These are phyloP conservation scores for Pythium phragmitis DNA, from an alignment of 352 stramenopile genomes.

Conservation along the genomic window DNA sequence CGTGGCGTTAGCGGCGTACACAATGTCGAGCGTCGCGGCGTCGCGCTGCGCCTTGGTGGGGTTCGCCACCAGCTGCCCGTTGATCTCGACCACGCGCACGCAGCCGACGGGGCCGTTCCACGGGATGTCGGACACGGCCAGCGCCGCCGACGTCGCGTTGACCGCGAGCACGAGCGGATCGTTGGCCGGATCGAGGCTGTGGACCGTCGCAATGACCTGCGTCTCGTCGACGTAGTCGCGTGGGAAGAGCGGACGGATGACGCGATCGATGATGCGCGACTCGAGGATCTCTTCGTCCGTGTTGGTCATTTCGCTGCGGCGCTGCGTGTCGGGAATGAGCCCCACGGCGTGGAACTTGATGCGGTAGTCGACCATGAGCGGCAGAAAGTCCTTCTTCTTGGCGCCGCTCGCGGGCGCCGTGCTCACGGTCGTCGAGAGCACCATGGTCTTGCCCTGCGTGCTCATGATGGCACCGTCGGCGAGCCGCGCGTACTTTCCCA, in stretches of 20 bases:
- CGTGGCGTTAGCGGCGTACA: constrained; percentile 80
- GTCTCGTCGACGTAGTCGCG: constrained; percentile 95
- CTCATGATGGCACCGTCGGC: constrained; percentile 86
- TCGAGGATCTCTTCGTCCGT: constrained; percentile 96
- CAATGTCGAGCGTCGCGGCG: constrained; percentile 70
- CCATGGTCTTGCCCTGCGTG: constrained; percentile 78
- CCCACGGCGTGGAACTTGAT: constrained; percentile 87
- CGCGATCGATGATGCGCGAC: constrained; percentile 95
- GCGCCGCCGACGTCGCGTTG: constrained; percentile 85
- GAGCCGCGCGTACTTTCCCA: constrained; percentile 81
- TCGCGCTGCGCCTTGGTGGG: constrained; percentile 74
- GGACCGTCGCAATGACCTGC: constrained; percentile 91
- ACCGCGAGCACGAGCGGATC: constrained; percentile 88
- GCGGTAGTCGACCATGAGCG: constrained; percentile 94
- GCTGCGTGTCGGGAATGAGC: constrained; percentile 87
- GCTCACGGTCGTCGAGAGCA: constrained; percentile 87
- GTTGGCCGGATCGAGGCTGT: constrained; percentile 83
- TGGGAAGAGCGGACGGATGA: constrained; percentile 94
- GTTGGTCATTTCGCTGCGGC: constrained; percentile 86
- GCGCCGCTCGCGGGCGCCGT: constrained; percentile 29
- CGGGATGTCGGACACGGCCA: constrained; percentile 87
- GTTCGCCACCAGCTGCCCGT: constrained; percentile 92
- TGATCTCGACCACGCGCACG: constrained; percentile 83
- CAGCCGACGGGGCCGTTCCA: constrained; percentile 89
- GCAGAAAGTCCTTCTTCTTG: constrained; percentile 78